Conservation (phyloP, 768 basidiomycete species). For the Crucibulum laeve region DNA sequence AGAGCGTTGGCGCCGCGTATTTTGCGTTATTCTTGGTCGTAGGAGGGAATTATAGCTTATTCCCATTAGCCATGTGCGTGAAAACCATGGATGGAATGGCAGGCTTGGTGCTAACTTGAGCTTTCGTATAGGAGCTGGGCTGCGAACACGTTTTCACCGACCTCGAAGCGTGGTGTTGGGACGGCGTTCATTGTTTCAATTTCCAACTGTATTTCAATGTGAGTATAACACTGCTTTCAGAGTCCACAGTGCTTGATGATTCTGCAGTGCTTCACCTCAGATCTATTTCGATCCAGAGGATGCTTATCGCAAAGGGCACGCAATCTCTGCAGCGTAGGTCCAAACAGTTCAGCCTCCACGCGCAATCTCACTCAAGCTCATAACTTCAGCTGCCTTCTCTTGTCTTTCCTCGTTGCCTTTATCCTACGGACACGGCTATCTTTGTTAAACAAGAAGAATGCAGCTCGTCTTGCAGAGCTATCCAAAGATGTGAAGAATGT, state of each 20-base stretch:
- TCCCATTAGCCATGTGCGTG: conserved; percentile 55
- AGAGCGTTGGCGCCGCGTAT: conserved; percentile 49
- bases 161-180: conserved; percentile 55
- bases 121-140: conserved; percentile 50
- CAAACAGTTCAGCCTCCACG: not conserved
- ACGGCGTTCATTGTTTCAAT: conserved; percentile 59
- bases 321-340: conserved; percentile 48
- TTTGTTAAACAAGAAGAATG: conserved; percentile 36
- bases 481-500: conserved; percentile 23
- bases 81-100: not conserved
- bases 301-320: conserved; percentile 48
- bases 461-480: conserved; percentile 16
- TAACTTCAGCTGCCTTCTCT: conserved; percentile 33
- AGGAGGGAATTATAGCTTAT: conserved; percentile 49
- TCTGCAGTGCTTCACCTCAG: conserved; percentile 46
- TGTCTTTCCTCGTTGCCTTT: conserved; percentile 39
- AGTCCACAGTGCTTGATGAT: not conserved
- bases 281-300: conserved; percentile 52
- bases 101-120: not conserved
- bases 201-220: conserved; percentile 57
- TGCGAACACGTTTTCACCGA: conserved; percentile 53
- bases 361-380: not conserved
- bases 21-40: conserved; percentile 56
- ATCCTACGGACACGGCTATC: conserved; percentile 39
- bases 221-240: conserved; percentile 8